A percentile compares a stretch with the other conserved stretches of the same genome.
Evolutionary conservation across 768 basidiomycete species (phyloP).

Genomic region (Termitomyces titanicus): DNA sequence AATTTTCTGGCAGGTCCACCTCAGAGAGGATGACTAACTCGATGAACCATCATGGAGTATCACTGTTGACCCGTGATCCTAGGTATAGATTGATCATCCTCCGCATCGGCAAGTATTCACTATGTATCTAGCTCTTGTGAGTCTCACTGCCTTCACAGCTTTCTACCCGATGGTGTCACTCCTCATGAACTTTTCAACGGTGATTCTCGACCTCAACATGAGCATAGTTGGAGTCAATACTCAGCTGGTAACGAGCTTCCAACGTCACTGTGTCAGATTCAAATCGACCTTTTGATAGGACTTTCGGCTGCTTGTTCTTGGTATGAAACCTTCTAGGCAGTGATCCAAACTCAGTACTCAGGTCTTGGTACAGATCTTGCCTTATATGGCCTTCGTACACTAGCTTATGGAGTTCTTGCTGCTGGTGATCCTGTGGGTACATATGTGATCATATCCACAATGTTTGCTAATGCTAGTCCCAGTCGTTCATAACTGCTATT

Average conservation of each 20-base stretch:
- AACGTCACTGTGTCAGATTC: background rate
- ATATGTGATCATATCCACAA: background rate
- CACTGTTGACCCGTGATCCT: background rate
- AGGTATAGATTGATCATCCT: constrained; percentile 12
- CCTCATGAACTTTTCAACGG: constrained; percentile 17
- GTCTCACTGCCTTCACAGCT: background rate
- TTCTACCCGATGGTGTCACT: constrained; percentile 23
- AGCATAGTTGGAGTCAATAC: constrained; percentile 13
- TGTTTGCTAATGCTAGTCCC: background rate
- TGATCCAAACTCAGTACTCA: background rate
- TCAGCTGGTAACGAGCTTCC: constrained; percentile 6
- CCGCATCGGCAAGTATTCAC: background rate
- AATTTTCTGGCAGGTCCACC: background rate
- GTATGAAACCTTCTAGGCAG: background rate
- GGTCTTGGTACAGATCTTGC: background rate
- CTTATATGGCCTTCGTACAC: background rate
- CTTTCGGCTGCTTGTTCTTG: constrained; percentile 15
- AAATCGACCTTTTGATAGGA: constrained; percentile 6
- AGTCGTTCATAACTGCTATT: background rate
- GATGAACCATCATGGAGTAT: background rate
- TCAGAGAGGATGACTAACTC: background rate
- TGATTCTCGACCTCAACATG: constrained; percentile 17
- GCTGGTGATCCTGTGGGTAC: background rate
- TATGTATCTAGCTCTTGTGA: background rate
- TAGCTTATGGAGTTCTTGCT: background rate